Evolutionary conservation across 192 early-diverging fungal species (phyloP).

Genomic region (Phlyctochytrium planicorne): DNA sequence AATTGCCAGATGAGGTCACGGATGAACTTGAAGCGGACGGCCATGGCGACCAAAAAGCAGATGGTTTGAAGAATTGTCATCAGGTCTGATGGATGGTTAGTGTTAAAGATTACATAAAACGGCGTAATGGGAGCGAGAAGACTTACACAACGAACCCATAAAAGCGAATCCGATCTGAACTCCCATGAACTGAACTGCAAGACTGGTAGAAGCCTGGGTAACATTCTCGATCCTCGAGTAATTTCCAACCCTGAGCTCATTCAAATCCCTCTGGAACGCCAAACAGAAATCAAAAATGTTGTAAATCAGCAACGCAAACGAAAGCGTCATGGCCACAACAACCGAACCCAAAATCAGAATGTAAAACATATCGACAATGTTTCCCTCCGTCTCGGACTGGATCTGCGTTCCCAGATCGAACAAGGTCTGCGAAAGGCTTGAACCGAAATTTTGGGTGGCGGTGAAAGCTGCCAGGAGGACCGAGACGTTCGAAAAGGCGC

Average conservation of each 20-base stretch:
- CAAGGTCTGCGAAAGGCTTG: not conserved
- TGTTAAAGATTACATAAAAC: not conserved
- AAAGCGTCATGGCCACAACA: not conserved
- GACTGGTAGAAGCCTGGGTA: not conserved
- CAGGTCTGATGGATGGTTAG: not conserved
- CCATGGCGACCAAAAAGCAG: not conserved
- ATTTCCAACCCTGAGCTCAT: conserved; percentile 4
- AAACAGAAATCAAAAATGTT: conserved; percentile 9
- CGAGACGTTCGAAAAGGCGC: not conserved
- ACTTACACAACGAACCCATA: conserved; percentile 13
- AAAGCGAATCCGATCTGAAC: conserved; percentile 7
- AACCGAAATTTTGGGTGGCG: not conserved
- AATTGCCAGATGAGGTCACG: not conserved
- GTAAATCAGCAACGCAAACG: conserved; percentile 1
- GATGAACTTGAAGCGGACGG: not conserved
- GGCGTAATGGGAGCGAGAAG: not conserved
- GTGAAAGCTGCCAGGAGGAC: not conserved
- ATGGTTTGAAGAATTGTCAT: conserved; percentile 5
- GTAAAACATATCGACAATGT: not conserved
- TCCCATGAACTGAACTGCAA: conserved; percentile 2
- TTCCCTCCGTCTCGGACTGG: not conserved
- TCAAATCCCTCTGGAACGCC: not conserved
- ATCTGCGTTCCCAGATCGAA: not conserved
- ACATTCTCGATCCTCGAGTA: not conserved
- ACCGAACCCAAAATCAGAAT: conserved; percentile 4